Percentiles rank a stretch among this genome's conserved stretches.
Conservation (phyloP, 495 filamentous ascomycete genomes). For the Corynascus novoguineensis region DNA sequence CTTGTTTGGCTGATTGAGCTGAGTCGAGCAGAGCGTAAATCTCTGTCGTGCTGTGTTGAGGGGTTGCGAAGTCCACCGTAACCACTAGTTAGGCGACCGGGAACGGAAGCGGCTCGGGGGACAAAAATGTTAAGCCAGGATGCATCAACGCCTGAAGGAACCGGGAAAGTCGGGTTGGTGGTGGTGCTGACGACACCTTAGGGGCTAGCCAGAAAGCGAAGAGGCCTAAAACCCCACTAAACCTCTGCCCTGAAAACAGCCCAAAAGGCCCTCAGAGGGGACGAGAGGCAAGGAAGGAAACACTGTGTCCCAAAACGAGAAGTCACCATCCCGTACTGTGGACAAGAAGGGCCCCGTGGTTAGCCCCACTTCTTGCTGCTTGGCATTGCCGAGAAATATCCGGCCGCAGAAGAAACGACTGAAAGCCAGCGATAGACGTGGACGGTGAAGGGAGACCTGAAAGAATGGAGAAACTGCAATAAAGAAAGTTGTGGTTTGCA, state of each 20-base stretch:
- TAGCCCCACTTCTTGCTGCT: slow-evolving; percentile 2
- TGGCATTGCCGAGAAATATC: slow-evolving; percentile 13
- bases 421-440: background rate
- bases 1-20: slow-evolving; percentile 26
- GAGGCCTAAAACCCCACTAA: slow-evolving; percentile 12
- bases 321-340: background rate
- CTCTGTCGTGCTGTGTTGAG: slow-evolving; percentile 26
- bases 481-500: background rate
- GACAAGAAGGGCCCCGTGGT: background rate
- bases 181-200: slow-evolving; percentile 12
- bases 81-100: slow-evolving; percentile 15
- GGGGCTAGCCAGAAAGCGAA: slow-evolving; percentile 9
- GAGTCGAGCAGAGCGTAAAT: slow-evolving; percentile 28
- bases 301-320: slow-evolving; percentile 4
- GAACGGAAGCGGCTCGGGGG: slow-evolving; percentile 7
- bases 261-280: background rate
- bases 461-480: background rate
- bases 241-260: background rate
- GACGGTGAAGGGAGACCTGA: background rate
- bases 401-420: background rate
- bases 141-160: slow-evolving; percentile 19
- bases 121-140: slow-evolving; percentile 30
- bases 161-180: slow-evolving; percentile 4
- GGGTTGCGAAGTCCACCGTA: slow-evolving; percentile 14
- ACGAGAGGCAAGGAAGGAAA: background rate